Percentiles rank a stretch among this genome's conserved stretches.
Conservation (phyloP, 352 stramenopile genomes). For the Poterioochromonas sp. region DNA sequence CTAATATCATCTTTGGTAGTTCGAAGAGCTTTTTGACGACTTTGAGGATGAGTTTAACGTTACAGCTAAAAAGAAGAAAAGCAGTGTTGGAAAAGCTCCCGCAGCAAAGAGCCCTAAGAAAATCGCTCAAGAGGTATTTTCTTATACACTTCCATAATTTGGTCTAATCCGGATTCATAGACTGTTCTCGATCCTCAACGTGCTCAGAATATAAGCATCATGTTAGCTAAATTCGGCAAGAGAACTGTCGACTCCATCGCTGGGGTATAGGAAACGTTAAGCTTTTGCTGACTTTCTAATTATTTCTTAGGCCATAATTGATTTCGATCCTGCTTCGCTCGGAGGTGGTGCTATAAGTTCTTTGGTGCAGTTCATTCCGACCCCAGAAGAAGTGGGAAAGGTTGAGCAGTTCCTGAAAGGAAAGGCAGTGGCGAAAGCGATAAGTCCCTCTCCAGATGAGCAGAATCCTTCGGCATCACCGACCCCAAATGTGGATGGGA, state of each 20-base stretch:
- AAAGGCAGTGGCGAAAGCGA: background rate
- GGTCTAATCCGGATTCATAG: no score
- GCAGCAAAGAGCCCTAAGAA: no score
- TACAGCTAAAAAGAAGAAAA: background rate
- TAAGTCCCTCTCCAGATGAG: no score
- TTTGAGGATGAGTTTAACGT: conserved; percentile 4
- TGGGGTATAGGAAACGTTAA: background rate
- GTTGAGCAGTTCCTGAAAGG: background rate
- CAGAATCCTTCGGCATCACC: background rate
- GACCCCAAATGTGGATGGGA: background rate
- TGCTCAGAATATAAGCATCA: conserved; percentile 17
- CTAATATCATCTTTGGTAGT: background rate
- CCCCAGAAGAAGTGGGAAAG: background rate
- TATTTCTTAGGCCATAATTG: background rate
- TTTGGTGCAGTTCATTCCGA: conserved; percentile 13
- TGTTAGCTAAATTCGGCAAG: conserved; percentile 24
- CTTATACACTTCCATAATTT: no score
- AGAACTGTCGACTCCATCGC: background rate
- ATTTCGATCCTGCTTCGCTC: background rate
- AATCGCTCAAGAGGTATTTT: no score
- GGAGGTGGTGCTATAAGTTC: background rate
- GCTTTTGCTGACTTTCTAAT: no score
- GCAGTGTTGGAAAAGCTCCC: background rate
- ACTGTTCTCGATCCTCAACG: background rate
- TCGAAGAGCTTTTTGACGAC: conserved; percentile 1